These are phyloP conservation scores for Cicer pinnatifidum DNA, from an alignment of 306 rosid species.

Conservation along the genomic window DNA sequence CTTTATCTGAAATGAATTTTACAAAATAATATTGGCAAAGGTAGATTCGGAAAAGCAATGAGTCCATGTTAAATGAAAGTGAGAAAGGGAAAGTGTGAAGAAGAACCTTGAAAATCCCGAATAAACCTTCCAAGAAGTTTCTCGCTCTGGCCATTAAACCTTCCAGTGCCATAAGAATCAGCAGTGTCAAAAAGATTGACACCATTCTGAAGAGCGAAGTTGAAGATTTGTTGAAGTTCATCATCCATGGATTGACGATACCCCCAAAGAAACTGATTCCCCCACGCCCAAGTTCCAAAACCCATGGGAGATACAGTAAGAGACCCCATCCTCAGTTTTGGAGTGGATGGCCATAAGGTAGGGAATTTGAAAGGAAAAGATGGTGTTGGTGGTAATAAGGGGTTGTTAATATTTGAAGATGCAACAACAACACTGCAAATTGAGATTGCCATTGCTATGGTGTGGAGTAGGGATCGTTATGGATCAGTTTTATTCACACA, in stretches of 20 bases:
- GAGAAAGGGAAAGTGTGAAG: slow-evolving; percentile 26
- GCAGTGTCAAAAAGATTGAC: slow-evolving; percentile 92
- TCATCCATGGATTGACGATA: slow-evolving; percentile 83
- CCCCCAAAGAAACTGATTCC: slow-evolving; percentile 92
- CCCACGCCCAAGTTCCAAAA: slow-evolving; percentile 99
- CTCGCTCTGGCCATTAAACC: slow-evolving; percentile 88
- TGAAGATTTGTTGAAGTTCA: slow-evolving; percentile 79
- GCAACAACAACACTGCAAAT: slow-evolving; percentile 44
- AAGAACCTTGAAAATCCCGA: slow-evolving; percentile 68
- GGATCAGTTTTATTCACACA: background rate
- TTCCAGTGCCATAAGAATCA: slow-evolving; percentile 94
- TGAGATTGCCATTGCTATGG: slow-evolving; percentile 53
- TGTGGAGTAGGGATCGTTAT: background rate
- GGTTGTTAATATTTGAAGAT: slow-evolving; percentile 47
- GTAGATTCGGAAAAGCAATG: no score
- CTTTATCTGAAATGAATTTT: no score
- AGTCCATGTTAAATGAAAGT: background rate
- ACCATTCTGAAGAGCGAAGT: slow-evolving; percentile 74
- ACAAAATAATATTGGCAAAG: no score
- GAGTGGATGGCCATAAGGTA: slow-evolving; percentile 66
- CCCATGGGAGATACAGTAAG: slow-evolving; percentile 92
- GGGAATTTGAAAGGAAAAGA: slow-evolving; percentile 72
- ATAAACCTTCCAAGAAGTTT: slow-evolving; percentile 82
- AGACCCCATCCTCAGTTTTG: slow-evolving; percentile 89
- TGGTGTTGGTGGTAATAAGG: slow-evolving; percentile 37